Base-by-base conservation (phyloP, 1,139 yeast species). In the Diutina mesorugosa region DNA sequence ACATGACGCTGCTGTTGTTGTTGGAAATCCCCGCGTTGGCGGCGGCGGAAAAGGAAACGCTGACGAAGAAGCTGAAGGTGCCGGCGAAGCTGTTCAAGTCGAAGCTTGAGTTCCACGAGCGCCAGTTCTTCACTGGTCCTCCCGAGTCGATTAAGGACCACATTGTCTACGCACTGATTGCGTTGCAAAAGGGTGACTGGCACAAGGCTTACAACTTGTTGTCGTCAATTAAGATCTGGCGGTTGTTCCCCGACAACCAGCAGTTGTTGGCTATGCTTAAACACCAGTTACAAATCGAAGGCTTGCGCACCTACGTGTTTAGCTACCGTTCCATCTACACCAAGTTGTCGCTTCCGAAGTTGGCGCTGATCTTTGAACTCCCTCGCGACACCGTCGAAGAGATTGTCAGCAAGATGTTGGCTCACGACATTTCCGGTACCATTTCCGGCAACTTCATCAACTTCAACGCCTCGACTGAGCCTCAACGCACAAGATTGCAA, bases 121-220 rank as follows among this genome's bases (percentile, higher is more conserved):
- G 95, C 71, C 97, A 93, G 71, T 88, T 87, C 60, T 93, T 93
- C 77, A 90, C 91, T 62, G 99, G 99, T 47, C 99, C 99, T 52
- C 97, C 98, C 58, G 99, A 93, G 74, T 89, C 93, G 71, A 88
- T 95, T 56, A 87, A 95, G 68, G 99, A 93, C 71, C 90, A 83
- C 72, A 86, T 93, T 65, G 85, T 93, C 78, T 91, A 89, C 70
- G 96, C 98, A 56, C 95, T 98, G 53, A 85, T 85, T 72, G 85
- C 90, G 53, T 83, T 95, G 71, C 88, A 89, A 69, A 82, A 80
- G 64, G 97, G 98, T 63, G 90, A 93, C 68, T 93, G 99, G 99
- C 73, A 79, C 60, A 78, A 80, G 65, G 86, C 97, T 51, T 81
- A 84, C 64, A 81, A 83, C 55, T 79, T 89, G 66, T 79, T 95